A percentile compares a stretch with the other conserved stretches of the same genome.
phyloP scores from a whole-genome alignment of 2,329 filamentous ascomycete species.

The Onygenales sp. region DNA sequence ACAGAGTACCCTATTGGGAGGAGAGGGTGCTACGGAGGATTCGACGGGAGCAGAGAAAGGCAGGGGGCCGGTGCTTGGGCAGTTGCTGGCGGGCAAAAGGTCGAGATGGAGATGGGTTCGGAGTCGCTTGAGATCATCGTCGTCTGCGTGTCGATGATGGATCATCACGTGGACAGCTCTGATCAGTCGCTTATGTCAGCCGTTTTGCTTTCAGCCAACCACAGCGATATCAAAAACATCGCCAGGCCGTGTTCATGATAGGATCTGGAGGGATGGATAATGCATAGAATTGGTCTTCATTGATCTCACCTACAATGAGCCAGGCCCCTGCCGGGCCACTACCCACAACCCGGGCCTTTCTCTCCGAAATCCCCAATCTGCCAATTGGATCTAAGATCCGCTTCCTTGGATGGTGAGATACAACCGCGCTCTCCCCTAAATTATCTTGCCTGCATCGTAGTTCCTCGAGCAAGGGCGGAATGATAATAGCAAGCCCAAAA shows the following conservation, averaged over 20 bases:
- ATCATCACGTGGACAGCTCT: slow-evolving; percentile 24
- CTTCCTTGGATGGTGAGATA: slow-evolving; percentile 77
- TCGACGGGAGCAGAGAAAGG: no score
- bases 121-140: neutral
- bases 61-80: neutral
- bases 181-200: slow-evolving; percentile 1
- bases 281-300: neutral
- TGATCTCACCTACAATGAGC: slow-evolving; percentile 20
- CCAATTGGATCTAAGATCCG: slow-evolving; percentile 67
- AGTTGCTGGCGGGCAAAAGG: neutral
- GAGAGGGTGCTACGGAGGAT: neutral
- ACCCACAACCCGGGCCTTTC: slow-evolving; percentile 55
- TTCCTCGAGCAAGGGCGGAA: no score
- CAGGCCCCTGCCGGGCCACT: slow-evolving; percentile 44
- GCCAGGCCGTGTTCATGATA: no score
- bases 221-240: neutral
- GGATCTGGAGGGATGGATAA: neutral
- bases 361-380: slow-evolving; percentile 49
- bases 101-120: neutral
- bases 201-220: neutral
- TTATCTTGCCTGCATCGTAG: neutral
- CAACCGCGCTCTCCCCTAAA: slow-evolving; percentile 3
- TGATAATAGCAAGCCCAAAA: neutral
- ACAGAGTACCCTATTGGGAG: neutral
- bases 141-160: neutral